A percentile compares a stretch with the other conserved stretches of the same genome.
phyloP scores from a whole-genome alignment of 164 flowering plant species.

The Chloranthus sessilifolius region DNA sequence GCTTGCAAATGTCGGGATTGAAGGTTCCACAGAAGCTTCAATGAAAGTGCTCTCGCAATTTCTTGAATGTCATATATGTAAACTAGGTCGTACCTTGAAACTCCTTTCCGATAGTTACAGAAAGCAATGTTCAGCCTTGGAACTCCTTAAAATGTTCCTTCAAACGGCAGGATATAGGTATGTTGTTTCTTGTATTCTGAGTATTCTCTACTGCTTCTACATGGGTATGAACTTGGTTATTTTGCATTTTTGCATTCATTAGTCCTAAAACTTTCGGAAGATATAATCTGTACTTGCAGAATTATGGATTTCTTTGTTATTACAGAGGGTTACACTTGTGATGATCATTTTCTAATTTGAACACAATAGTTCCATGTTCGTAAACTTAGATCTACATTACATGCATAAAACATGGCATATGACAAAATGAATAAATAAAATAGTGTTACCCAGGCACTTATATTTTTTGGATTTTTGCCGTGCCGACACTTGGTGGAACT shows the following conservation, averaged over 20 bases:
- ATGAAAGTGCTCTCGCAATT: conserved; percentile 68
- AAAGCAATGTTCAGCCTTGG: conserved; percentile 84
- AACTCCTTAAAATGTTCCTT: conserved; percentile 89
- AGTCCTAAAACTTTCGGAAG: not conserved
- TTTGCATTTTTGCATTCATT: not conserved
- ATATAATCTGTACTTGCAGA: not conserved
- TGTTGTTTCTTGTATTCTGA: conserved; percentile 16
- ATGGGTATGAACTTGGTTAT: not conserved
- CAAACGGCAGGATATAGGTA: conserved; percentile 63
- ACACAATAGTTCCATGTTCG: not conserved
- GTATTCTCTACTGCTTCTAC: not conserved
- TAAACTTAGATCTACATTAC: too few species aligned
- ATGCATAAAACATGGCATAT: too few species aligned
- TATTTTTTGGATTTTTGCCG: too few species aligned
- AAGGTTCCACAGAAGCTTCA: conserved; percentile 67
- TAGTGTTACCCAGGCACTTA: too few species aligned
- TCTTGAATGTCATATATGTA: conserved; percentile 63
- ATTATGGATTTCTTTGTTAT: not conserved
- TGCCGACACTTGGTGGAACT: too few species aligned
- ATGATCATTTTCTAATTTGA: not conserved
- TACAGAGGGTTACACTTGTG: not conserved
- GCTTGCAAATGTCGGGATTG: conserved; percentile 62
- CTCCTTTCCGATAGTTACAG: conserved; percentile 83
- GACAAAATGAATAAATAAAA: too few species aligned
- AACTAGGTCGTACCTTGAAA: conserved; percentile 73